phyloP scores from a whole-genome alignment of 306 rosid species.

The Acmispon strigosus region DNA sequence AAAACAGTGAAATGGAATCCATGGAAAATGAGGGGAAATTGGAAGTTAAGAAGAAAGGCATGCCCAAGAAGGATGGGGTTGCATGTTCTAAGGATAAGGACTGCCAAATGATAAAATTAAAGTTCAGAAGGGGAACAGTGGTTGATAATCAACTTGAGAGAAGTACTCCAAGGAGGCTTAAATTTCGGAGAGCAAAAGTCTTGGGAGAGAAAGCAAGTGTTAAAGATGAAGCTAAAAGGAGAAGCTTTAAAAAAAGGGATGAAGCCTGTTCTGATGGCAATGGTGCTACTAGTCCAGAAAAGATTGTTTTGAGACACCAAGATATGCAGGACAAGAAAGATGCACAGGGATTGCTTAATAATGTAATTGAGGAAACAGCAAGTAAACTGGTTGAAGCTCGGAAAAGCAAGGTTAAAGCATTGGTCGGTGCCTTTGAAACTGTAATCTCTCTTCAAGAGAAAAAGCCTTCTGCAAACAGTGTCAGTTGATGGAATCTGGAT shows the following conservation, averaged over 20 bases:
- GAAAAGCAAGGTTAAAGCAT: constrained; percentile 95
- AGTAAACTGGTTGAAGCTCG: constrained; percentile 67
- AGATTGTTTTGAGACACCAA: constrained; percentile 73
- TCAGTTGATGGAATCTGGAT: constrained; percentile 30
- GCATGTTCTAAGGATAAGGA: constrained; percentile 36
- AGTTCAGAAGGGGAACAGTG: constrained; percentile 63
- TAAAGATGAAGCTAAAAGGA: constrained; percentile 24
- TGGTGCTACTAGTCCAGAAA: constrained; percentile 24
- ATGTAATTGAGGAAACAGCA: constrained; percentile 89
- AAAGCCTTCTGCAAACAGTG: constrained; percentile 43
- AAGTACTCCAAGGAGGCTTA: constrained; percentile 58
- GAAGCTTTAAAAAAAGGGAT: constrained; percentile 42
- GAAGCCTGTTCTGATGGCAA: constrained; percentile 20
- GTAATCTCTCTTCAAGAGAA: constrained; percentile 90
- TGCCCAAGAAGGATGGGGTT: constrained; percentile 24
- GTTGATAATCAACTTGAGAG: constrained; percentile 42
- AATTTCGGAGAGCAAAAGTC: constrained; percentile 52
- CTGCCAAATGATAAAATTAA: constrained; percentile 30
- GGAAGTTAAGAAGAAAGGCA: constrained; percentile 25
- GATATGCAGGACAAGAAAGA: constrained; percentile 65
- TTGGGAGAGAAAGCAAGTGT: constrained; percentile 31
- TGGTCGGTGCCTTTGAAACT: constrained; percentile 98
- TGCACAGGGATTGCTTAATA: constrained; percentile 68
- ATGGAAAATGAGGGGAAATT: constrained; percentile 28
- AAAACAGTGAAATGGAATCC: constrained; percentile 29